Percentiles rank a stretch among this genome's conserved stretches.
Conservation (phyloP, 129 eudicot genomes). For the Flaveria bidentis region DNA sequence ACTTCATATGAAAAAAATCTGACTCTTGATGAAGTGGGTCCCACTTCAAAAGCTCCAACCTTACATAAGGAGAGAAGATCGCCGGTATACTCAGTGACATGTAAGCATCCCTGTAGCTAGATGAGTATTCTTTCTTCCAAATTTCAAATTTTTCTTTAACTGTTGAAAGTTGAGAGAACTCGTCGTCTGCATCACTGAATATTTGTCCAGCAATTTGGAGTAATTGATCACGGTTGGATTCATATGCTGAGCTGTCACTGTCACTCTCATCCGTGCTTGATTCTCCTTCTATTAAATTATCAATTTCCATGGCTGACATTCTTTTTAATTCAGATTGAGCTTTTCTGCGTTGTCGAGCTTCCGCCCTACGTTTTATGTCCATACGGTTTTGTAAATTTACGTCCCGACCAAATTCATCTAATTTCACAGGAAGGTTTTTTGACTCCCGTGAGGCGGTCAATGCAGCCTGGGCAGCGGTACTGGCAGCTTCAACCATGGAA, state of each 20-base stretch:
- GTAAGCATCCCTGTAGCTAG: conserved; percentile 84
- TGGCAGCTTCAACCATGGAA: conserved; percentile 58
- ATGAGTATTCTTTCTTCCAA: conserved; percentile 75
- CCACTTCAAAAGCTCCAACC: conserved; percentile 99
- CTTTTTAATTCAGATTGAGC: conserved; percentile 63
- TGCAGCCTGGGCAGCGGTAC: conserved; percentile 70
- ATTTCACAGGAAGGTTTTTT: conserved; percentile 66
- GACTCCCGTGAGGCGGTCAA: conserved; percentile 48
- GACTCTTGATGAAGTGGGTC: conserved; percentile 95
- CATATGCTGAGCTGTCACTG: conserved; percentile 69
- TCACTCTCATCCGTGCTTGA: conserved; percentile 98
- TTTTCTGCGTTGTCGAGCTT: conserved; percentile 61
- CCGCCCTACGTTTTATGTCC: conserved; percentile 80
- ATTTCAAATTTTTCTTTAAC: conserved; percentile 74
- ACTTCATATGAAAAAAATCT: conserved; percentile 87
- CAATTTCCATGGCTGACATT: conserved; percentile 43
- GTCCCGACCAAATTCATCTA: conserved; percentile 91
- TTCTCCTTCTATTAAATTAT: conserved; percentile 77
- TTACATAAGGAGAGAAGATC: conserved; percentile 92
- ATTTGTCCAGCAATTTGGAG: conserved; percentile 81
- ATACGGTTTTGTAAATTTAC: conserved; percentile 68
- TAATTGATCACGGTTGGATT: conserved; percentile 72
- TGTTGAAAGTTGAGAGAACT: conserved; percentile 67
- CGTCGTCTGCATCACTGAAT: conserved; percentile 86
- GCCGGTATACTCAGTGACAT: conserved; percentile 80